These are phyloP conservation scores for Nicotiana undulata DNA, from an alignment of 257 asterid genomes.

Conservation along the genomic window DNA sequence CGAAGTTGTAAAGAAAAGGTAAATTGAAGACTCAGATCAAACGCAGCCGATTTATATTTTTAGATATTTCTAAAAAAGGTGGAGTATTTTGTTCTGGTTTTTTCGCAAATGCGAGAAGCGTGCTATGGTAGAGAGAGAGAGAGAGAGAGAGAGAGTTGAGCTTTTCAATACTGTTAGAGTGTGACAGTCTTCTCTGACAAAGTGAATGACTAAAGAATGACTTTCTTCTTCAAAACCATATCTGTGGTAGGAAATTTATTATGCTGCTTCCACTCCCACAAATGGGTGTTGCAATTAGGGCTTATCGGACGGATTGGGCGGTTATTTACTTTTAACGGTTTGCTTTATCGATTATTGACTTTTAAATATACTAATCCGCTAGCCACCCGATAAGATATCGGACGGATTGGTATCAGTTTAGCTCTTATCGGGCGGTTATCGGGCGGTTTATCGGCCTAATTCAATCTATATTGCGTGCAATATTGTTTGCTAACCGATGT, in stretches of 20 bases:
- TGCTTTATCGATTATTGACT: too few relatives aligned
- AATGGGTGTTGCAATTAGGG: too few relatives aligned
- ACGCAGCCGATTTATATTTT: neutral
- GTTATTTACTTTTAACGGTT: too few relatives aligned
- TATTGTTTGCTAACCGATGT: too few relatives aligned
- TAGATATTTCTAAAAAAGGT: neutral
- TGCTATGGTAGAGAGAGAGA: neutral
- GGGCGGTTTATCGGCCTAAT: too few relatives aligned
- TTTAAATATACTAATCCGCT: too few relatives aligned
- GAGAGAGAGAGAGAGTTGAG: neutral
- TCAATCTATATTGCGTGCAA: too few relatives aligned
- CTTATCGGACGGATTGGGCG: too few relatives aligned
- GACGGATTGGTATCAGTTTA: too few relatives aligned
- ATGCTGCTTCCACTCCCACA: neutral
- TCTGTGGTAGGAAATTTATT: neutral
- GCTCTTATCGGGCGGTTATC: too few relatives aligned
- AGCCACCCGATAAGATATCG: too few relatives aligned
- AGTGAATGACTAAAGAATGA: conserved; percentile 1
- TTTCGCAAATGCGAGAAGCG: neutral
- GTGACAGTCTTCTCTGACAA: conserved; percentile 10
- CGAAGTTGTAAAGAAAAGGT: neutral
- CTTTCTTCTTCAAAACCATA: neutral
- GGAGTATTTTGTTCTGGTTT: neutral
- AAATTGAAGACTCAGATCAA: neutral
- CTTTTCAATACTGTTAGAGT: neutral